These are phyloP conservation scores for Phascolomyces articulosus DNA, from an alignment of 371 early-diverging fungal species.

Conservation along the genomic window DNA sequence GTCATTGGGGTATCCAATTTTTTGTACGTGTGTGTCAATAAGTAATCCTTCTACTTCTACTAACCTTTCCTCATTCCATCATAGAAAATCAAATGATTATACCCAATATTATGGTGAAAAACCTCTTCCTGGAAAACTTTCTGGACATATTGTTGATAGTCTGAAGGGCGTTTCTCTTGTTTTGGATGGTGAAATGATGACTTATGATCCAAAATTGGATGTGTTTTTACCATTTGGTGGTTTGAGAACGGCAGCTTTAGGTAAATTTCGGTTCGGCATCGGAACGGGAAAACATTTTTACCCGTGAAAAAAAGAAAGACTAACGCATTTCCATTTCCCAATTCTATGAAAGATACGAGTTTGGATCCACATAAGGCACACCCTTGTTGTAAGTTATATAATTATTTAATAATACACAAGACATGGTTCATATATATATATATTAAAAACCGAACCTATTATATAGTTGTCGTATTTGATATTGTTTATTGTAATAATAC, in stretches of 20 bases:
- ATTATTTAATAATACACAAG: too few species aligned
- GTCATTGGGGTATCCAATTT: too few species aligned
- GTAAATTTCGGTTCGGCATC: too few species aligned
- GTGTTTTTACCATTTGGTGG: conserved; percentile 71
- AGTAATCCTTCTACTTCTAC: too few species aligned
- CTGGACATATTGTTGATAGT: conserved; percentile 21
- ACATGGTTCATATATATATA: too few species aligned
- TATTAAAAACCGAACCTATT: too few species aligned
- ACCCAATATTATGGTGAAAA: conserved; percentile 65
- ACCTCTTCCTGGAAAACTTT: conserved; percentile 21
- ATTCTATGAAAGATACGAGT: conserved; percentile 33
- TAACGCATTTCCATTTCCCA: too few species aligned
- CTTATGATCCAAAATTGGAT: conserved; percentile 61
- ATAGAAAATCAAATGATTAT: conserved; percentile 57
- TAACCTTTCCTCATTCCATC: too few species aligned
- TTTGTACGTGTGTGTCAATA: background rate
- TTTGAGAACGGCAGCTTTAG: conserved; percentile 66
- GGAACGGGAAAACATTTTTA: too few species aligned
- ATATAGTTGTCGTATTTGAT: conserved; percentile 71
- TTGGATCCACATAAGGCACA: conserved; percentile 40
- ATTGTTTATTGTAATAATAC: conserved; percentile 66
- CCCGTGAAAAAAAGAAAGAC: background rate
- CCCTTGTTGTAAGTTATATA: conserved; percentile 53
- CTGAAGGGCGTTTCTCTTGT: conserved; percentile 33
- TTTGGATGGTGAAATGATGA: conserved; percentile 76